Evolutionary conservation across 2,329 filamentous ascomycete genomes (phyloP), one percentile per base, ranked within the genome.

Genomic region (Neopestalotiopsis clavispora): DNA sequence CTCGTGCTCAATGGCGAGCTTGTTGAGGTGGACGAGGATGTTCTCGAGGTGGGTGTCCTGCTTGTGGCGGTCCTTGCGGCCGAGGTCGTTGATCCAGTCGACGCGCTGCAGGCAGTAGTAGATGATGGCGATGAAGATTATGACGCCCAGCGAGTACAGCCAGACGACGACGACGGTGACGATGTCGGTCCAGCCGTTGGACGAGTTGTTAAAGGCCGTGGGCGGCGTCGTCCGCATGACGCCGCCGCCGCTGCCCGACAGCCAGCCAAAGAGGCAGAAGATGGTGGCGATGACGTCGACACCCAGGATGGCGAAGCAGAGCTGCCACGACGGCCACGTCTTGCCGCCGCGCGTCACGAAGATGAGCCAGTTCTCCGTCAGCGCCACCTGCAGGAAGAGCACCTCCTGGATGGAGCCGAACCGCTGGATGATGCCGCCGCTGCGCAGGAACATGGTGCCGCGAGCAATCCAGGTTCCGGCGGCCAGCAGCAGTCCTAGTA

Each of bases 321-420:
- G 84, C 82, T 94, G 91, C 89, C 90, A 92, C 2, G 91, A 92
- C 69, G 92, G 92, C 84, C 88, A 91, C 34, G 92, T 94, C 81
- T 90, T 86, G 74, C 88, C 90, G 78, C 92, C 89, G 75, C 91
- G 90, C 56, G 91, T 93, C 76, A 93, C 91, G 80, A 94, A 93
- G 78, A 93, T 94, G 69, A 94, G 85, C 91, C 91, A 94, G 78
- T 93, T 94, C 82, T 94, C 90, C 17, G 91, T 91, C 45, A 94
- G 84, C 5, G 90, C 89, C 74, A 94, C 90, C 78, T 94, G 86
- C 59, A 94, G 86, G 84, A 93, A 94, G 69, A 94, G 82, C 69
- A 94, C 91, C 76, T 92, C 90, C 83, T 94, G 91, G 72, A 93
- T 86, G 75, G 89, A 90, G 78, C 91, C 92, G 76, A 88, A 94